Base-by-base conservation (phyloP, 2,329 filamentous ascomycete species). In the Lachnellula hyalina region DNA sequence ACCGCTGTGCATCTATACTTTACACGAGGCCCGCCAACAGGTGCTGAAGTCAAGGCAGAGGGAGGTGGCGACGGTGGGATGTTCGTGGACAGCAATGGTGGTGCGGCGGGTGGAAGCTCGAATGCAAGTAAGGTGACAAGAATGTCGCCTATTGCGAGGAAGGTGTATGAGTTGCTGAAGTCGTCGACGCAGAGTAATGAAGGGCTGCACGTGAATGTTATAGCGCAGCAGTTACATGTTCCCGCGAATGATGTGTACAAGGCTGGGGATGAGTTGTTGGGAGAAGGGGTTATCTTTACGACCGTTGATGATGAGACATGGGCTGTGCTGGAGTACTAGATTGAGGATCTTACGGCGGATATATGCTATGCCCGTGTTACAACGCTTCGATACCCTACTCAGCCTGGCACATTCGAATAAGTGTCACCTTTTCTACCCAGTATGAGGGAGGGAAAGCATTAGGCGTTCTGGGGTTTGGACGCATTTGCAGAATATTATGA, bases 291-390 rank as follows among this genome's bases (percentile, higher is more conserved):
- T 64, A 89, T 96, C 61, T 99, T 90, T 74, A 90, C 90, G 28
- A 99, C 95, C 9, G 81, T 96, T 6, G 91, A 97, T 72, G 93
- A 97, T 67, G 81, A 89, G 72, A 97, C 93, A 0, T 97, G 89
- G 86, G 90, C 90, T 44, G 77, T 96, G 60, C 75, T 96, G 57
- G 89, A 95, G 56, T 82, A 79, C 59, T 85, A 70, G 52, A 52
- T 19, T 15, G 38, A 41, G 9, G 19, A 6, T 11, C 11, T 32
- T 9, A 32, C 9, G 9, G 28, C 28, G 28, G 28, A 32, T 9
- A 11, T 32, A 32, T 32, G 28, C 28, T 32, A 9, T 32, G 28
- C 28, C 28, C 11, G 28, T 2, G 3, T 32, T 32, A 32, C 28
- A 32, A 9, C 28, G 9, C 9, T 32, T 32, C 28, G 9, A 32